Evolutionary conservation across 306 rosid species (phyloP).

Genomic region (Heteromeles arbutifolia): DNA sequence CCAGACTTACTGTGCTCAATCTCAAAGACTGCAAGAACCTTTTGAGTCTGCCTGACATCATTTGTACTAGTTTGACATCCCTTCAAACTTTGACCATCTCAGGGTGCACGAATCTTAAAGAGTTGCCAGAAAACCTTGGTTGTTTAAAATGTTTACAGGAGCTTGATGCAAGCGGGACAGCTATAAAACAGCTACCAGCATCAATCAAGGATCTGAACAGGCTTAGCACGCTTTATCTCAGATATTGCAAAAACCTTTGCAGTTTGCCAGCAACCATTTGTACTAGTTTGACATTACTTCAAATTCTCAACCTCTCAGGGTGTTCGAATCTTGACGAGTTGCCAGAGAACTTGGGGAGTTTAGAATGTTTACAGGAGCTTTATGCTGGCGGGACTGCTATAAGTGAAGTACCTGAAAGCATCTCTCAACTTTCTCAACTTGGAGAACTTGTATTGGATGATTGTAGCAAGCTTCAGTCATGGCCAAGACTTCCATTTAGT

Average conservation of each 20-base stretch:
- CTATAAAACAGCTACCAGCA: background rate
- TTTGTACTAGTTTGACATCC: background rate
- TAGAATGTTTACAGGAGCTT: constrained; percentile 12
- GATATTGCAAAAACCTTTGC: background rate
- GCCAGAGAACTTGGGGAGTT: constrained; percentile 9
- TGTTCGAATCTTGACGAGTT: background rate
- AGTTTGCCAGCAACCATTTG: background rate
- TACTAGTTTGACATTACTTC: background rate
- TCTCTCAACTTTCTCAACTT: constrained; percentile 15
- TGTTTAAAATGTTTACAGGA: background rate
- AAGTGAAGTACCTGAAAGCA: constrained; percentile 6
- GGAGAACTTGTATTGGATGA: background rate
- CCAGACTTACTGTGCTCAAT: constrained; percentile 5
- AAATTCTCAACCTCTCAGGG: constrained; percentile 5
- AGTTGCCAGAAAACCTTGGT: background rate
- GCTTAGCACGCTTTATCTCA: background rate
- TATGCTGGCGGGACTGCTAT: background rate
- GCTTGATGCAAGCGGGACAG: constrained; percentile 8
- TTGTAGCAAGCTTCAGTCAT: constrained; percentile 2
- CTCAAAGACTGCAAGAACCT: background rate
- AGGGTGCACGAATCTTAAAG: background rate
- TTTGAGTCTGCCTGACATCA: background rate
- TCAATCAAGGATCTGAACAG: constrained; percentile 5
- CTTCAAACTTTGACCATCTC: background rate
- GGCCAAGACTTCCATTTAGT: constrained; percentile 12